Conservation (phyloP, 2,329 filamentous ascomycete species). For the Ophiostoma australiae region DNA sequence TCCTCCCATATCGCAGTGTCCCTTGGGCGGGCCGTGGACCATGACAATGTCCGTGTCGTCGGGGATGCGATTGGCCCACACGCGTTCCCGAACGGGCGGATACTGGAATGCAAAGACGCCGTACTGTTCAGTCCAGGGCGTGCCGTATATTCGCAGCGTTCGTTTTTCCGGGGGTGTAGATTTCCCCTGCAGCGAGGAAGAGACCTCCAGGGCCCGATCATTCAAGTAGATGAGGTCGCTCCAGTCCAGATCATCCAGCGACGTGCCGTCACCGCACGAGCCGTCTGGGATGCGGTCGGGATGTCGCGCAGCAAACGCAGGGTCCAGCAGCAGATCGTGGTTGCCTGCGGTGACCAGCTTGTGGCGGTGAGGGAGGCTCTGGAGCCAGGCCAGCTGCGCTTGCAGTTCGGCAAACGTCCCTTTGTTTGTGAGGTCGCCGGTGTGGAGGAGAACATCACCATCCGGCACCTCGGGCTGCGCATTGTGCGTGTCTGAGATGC, state of each 20-base stretch:
- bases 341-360: slow-evolving; percentile 33
- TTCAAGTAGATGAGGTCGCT: slow-evolving; percentile 22
- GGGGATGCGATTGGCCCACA: slow-evolving; percentile 17
- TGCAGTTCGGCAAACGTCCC: background rate
- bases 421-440: background rate
- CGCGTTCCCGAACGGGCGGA: slow-evolving; percentile 5
- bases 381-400: background rate
- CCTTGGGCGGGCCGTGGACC: slow-evolving; percentile 20
- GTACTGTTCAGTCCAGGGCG: slow-evolving; percentile 29
- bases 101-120: slow-evolving; percentile 32
- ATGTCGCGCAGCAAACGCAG: slow-evolving; percentile 8
- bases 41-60: slow-evolving; percentile 19
- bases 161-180: slow-evolving; percentile 23
- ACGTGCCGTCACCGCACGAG: slow-evolving; percentile 9
- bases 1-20: slow-evolving; percentile 16
- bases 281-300: slow-evolving; percentile 27
- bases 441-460: background rate
- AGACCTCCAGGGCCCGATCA: background rate
- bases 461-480: background rate
- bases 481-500: background rate
- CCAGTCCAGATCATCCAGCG: slow-evolving; percentile 28
- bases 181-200: background rate
- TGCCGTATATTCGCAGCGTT: slow-evolving; percentile 28
- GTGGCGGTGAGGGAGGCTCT: background rate
- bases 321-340: slow-evolving; percentile 26